Percentiles rank a stretch among this genome's conserved stretches.
Conservation (phyloP, 1,139 yeast genomes). For the Yamadazyma dendronema region DNA sequence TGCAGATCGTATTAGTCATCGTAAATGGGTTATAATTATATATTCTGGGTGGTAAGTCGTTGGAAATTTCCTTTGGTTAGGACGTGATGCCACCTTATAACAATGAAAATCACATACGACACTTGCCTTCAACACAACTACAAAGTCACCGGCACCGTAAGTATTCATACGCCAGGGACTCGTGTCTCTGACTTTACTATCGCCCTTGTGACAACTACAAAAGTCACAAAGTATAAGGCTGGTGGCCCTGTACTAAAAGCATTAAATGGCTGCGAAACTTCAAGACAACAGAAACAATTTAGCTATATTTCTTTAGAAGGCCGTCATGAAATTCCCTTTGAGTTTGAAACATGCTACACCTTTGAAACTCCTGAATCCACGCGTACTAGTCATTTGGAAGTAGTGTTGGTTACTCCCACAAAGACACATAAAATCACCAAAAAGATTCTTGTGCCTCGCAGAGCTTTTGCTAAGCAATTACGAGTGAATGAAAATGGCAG, state of each 20-base stretch:
- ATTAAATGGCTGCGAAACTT: background rate
- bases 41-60: too few relatives aligned
- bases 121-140: background rate
- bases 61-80: too few relatives aligned
- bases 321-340: background rate
- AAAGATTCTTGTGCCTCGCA: background rate
- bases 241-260: constrained; percentile 1
- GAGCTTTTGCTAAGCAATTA: background rate
- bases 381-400: background rate
- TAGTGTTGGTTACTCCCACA: background rate
- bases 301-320: background rate
- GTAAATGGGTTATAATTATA: too few relatives aligned
- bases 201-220: background rate
- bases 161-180: background rate
- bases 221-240: constrained; percentile 1
- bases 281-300: background rate
- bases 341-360: background rate
- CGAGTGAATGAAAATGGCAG: background rate
- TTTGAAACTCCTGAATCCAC: background rate
- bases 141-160: background rate
- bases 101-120: background rate
- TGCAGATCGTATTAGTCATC: too few relatives aligned
- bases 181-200: background rate
- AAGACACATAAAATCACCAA: background rate
- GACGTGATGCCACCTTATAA: too few relatives aligned